These are phyloP conservation scores for Wickerhamiella parazyma DNA, from an alignment of 805 yeast species.

Conservation along the genomic window DNA sequence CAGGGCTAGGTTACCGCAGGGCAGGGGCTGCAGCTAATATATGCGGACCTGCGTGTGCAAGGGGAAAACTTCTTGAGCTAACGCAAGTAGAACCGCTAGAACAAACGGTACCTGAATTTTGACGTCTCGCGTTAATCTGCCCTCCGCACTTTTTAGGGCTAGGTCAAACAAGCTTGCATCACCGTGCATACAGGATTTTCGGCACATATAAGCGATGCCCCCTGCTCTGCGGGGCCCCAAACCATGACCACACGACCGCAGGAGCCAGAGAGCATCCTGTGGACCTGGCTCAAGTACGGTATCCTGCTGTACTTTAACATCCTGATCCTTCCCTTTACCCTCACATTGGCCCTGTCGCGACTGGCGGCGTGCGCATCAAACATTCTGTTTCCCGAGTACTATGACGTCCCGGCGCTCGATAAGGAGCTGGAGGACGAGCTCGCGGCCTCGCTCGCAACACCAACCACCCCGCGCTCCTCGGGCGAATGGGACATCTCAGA, in stretches of 20 bases:
- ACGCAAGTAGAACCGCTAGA: no score
- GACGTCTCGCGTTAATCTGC: no score
- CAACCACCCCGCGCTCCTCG: constrained; percentile 3
- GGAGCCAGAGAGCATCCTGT: background rate
- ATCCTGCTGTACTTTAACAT: background rate
- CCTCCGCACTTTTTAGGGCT: background rate
- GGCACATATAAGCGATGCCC: background rate
- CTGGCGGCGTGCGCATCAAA: background rate
- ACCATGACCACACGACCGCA: background rate
- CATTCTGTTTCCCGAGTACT: background rate
- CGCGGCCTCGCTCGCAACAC: no score
- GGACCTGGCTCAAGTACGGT: constrained; percentile 3
- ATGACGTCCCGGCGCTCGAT: background rate
- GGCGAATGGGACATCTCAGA: constrained; percentile 6
- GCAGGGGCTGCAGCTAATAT: background rate
- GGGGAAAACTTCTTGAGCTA: no score
- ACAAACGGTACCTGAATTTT: no score
- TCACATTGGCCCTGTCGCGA: background rate
- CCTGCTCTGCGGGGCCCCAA: background rate
- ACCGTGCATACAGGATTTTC: background rate
- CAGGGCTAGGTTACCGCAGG: background rate
- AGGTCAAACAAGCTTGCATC: background rate
- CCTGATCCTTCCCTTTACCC: background rate
- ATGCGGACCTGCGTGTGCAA: background rate
- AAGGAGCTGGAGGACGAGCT: background rate